phyloP scores from a whole-genome alignment of 352 stramenopile genomes.

The Globisporangium megalacanthum region DNA sequence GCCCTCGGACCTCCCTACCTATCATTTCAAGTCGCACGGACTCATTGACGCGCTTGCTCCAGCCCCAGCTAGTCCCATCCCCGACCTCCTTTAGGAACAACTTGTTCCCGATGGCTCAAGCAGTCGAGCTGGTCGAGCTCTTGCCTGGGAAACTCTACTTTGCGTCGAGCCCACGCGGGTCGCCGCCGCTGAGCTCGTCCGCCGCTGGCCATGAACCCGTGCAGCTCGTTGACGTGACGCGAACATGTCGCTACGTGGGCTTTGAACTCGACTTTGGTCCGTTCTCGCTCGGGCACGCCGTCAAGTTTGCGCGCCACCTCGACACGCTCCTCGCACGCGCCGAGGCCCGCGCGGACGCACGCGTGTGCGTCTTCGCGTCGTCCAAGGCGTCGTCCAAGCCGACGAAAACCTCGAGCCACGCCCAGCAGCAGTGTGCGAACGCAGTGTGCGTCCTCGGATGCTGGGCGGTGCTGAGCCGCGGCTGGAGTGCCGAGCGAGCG shows the following conservation, averaged over 20 bases:
- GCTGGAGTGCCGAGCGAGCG: slow-evolving; percentile 60
- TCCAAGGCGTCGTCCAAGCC: background rate
- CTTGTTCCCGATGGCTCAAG: slow-evolving; percentile 2
- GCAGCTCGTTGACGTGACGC: slow-evolving; percentile 22
- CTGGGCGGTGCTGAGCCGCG: slow-evolving; percentile 48
- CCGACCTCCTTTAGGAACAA: background rate
- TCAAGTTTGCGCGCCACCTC: slow-evolving; percentile 78
- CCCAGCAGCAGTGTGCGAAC: slow-evolving; percentile 75
- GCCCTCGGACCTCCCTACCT: no score
- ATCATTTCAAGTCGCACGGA: no score
- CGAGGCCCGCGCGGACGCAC: slow-evolving; percentile 27
- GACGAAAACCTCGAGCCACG: background rate
- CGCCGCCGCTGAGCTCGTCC: background rate
- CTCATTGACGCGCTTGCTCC: background rate
- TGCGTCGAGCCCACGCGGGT: slow-evolving; percentile 15
- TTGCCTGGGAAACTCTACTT: slow-evolving; percentile 29
- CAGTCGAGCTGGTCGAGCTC: slow-evolving; percentile 29
- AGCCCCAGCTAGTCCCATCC: background rate
- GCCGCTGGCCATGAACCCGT: slow-evolving; percentile 2
- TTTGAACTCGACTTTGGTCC: slow-evolving; percentile 96
- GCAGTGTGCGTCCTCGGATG: slow-evolving; percentile 86
- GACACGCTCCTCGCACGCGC: slow-evolving; percentile 49
- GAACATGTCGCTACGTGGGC: slow-evolving; percentile 87
- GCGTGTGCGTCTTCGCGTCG: slow-evolving; percentile 54
- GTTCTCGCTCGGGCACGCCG: slow-evolving; percentile 89